These are phyloP conservation scores for Erythrophleum fordii DNA, from an alignment of 306 rosid genomes.

Conservation along the genomic window DNA sequence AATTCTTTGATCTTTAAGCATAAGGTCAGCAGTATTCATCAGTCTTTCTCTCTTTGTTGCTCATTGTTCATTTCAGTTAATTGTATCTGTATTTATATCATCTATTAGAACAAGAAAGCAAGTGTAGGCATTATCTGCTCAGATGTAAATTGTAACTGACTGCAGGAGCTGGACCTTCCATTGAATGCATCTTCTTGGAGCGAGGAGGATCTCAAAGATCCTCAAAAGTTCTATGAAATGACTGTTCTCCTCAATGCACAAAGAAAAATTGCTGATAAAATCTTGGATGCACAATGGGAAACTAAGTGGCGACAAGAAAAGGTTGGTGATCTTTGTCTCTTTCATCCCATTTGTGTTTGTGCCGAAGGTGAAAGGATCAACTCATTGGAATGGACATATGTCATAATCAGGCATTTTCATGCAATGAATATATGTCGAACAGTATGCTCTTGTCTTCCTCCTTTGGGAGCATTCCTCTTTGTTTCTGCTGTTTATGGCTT, in stretches of 20 bases:
- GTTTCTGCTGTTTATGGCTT: conserved; percentile 2
- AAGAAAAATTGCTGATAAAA: conserved; percentile 87
- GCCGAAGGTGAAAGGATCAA: conserved; percentile 10
- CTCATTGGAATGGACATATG: conserved; percentile 12
- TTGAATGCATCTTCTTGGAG: conserved; percentile 90
- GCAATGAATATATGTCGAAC: conserved; percentile 19
- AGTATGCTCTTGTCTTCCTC: conserved; percentile 6
- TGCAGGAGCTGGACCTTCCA: conserved; percentile 87
- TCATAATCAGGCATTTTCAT: conserved; percentile 28
- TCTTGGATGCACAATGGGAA: conserved; percentile 93
- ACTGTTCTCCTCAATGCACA: conserved; percentile 94
- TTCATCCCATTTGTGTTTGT: conserved; percentile 18
- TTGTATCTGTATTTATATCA: background rate
- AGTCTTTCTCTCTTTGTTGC: conserved; percentile 7
- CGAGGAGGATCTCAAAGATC: conserved; percentile 84
- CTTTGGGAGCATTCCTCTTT: conserved; percentile 10
- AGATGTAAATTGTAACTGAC: conserved; percentile 43
- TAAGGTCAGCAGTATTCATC: background rate
- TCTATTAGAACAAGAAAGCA: background rate
- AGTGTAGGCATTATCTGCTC: conserved; percentile 6
- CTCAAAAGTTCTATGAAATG: conserved; percentile 85
- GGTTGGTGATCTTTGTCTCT: conserved; percentile 54
- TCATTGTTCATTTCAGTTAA: conserved; percentile 3
- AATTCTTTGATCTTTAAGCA: background rate
- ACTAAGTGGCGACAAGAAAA: conserved; percentile 90